Percentiles rank a stretch among this genome's conserved stretches.
phyloP scores from a whole-genome alignment of 2,329 filamentous ascomycete genomes.

The Phyllosticta capitalensis region DNA sequence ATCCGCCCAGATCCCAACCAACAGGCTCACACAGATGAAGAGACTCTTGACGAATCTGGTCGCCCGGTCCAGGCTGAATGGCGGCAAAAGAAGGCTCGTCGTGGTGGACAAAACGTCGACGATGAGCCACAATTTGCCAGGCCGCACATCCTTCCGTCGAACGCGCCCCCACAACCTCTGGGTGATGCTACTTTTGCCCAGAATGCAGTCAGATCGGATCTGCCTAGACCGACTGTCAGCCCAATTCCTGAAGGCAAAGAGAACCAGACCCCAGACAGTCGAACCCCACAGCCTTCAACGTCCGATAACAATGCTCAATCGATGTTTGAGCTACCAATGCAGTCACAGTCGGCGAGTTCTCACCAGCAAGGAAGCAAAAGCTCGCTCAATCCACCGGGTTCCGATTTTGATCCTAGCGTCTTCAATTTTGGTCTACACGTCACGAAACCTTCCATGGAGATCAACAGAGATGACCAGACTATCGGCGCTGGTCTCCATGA shows the following conservation, averaged over 20 bases:
- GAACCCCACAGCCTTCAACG: background rate
- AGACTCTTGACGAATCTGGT: constrained; percentile 49
- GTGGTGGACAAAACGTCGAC: constrained; percentile 56
- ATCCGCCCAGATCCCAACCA: constrained; percentile 47
- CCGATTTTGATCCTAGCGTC: constrained; percentile 49
- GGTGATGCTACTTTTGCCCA: constrained; percentile 21
- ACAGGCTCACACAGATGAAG: constrained; percentile 21
- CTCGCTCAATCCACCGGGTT: constrained; percentile 48
- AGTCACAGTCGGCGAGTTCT: background rate
- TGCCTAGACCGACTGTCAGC: constrained; percentile 16
- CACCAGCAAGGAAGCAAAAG: constrained; percentile 28
- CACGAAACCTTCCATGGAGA: constrained; percentile 26
- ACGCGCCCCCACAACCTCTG: constrained; percentile 19
- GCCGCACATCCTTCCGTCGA: constrained; percentile 27
- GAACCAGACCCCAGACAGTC: constrained; percentile 24
- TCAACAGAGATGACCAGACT: constrained; percentile 9
- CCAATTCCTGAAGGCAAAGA: constrained; percentile 26
- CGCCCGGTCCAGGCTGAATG: constrained; percentile 54
- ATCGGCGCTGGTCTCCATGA: constrained; percentile 12
- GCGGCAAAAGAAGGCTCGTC: constrained; percentile 66
- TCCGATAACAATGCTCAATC: background rate
- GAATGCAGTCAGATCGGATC: constrained; percentile 15
- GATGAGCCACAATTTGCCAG: constrained; percentile 65
- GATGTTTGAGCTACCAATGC: background rate
- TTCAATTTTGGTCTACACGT: constrained; percentile 33